Conservation (phyloP, 2,329 filamentous ascomycete genomes). For the Bipolaris zeicola region DNA sequence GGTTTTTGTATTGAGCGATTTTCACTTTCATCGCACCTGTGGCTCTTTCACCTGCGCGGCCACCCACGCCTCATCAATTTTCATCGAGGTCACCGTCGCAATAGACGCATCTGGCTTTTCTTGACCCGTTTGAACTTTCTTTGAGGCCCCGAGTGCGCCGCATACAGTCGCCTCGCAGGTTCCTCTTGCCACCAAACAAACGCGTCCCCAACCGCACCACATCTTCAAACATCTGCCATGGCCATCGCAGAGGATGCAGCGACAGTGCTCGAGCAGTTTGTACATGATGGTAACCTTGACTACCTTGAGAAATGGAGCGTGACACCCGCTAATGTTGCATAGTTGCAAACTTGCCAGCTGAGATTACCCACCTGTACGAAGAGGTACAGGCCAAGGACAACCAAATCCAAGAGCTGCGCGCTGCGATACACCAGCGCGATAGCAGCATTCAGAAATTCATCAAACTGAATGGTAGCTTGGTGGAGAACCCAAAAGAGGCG, state of each 20-base stretch:
- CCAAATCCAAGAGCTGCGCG: conserved; percentile 70
- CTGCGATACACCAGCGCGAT: conserved; percentile 74
- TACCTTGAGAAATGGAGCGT: not conserved
- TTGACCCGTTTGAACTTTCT: not conserved
- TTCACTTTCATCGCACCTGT: conserved; percentile 11
- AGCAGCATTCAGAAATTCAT: conserved; percentile 80
- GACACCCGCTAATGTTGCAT: conserved; percentile 16
- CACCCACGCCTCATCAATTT: conserved; percentile 26
- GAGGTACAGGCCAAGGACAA: conserved; percentile 82
- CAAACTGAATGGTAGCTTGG: conserved; percentile 74
- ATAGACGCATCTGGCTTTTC: not conserved
- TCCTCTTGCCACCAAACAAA: conserved; percentile 2
- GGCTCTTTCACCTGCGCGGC: conserved; percentile 16
- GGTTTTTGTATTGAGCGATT: conserved; percentile 1
- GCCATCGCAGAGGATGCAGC: conserved; percentile 63
- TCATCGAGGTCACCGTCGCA: conserved; percentile 24
- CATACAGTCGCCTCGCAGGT: not conserved
- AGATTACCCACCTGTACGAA: conserved; percentile 82
- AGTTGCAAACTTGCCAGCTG: conserved; percentile 79
- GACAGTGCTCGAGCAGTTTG: conserved; percentile 78
- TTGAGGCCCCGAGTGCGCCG: not conserved
- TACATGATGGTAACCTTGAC: conserved; percentile 63
- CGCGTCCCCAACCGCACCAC: not conserved
- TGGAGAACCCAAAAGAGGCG: conserved; percentile 76
- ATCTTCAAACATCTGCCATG: conserved; percentile 25